Percentiles rank a stretch among this genome's conserved stretches.
phyloP scores from a whole-genome alignment of 2,329 filamentous ascomycete species.

The Mycogone perniciosa region DNA sequence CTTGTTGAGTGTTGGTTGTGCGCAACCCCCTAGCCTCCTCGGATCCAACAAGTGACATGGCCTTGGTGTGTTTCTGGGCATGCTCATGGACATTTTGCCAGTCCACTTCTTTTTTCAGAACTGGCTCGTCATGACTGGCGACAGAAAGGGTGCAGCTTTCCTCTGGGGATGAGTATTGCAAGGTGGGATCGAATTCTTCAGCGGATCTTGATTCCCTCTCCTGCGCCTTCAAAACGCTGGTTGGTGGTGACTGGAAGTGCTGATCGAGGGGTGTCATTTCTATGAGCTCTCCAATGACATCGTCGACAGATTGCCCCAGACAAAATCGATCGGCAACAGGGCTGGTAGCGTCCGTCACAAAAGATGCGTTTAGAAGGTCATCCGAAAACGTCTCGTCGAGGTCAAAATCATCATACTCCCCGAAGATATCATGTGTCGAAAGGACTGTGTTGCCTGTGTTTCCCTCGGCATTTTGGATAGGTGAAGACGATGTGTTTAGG shows the following conservation, averaged over 20 bases:
- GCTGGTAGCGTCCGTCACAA: neutral
- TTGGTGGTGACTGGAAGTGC: constrained; percentile 16
- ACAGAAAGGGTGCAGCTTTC: neutral
- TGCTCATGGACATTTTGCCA: constrained; percentile 30
- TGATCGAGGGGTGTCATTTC: neutral
- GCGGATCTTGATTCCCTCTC: constrained; percentile 28
- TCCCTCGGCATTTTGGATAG: neutral
- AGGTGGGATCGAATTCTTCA: constrained; percentile 29
- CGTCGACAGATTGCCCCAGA: neutral
- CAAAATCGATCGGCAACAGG: neutral
- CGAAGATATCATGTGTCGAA: neutral
- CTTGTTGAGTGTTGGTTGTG: neutral
- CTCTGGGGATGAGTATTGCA: constrained; percentile 29
- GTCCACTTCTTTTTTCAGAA: constrained; percentile 34
- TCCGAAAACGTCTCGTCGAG: neutral
- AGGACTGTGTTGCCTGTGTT: neutral
- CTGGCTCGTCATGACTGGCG: constrained; percentile 4
- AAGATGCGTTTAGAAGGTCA: neutral
- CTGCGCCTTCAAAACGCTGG: constrained; percentile 29
- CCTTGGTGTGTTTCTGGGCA: neutral
- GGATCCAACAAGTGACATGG: neutral
- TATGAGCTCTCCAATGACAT: neutral
- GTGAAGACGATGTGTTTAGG: neutral
- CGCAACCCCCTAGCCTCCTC: neutral
- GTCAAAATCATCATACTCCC: neutral